Percentiles rank a stretch among this genome's conserved stretches.
Evolutionary conservation across 176 grass and related monocot species (phyloP).

Genomic region (Lolium perenne): DNA sequence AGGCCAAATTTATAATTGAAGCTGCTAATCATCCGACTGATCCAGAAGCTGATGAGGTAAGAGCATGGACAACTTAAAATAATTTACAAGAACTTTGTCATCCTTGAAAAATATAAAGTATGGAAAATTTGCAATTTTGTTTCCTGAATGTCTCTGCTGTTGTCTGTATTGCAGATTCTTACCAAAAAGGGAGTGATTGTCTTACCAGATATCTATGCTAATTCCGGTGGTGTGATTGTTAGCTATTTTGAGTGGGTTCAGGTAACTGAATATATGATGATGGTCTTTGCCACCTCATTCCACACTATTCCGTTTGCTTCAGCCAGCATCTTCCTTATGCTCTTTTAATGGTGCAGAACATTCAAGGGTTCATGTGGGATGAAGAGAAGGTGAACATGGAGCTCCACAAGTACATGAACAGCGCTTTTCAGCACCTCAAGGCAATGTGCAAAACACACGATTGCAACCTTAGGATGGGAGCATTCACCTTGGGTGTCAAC

Average conservation of each 20-base stretch:
- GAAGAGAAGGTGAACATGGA: slow-evolving; percentile 96
- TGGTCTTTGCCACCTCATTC: neutral
- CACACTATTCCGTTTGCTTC: neutral
- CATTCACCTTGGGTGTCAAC: slow-evolving; percentile 92
- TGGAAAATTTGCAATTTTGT: neutral
- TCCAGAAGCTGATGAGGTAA: slow-evolving; percentile 97
- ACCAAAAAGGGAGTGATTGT: slow-evolving; percentile 83
- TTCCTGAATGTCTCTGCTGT: slow-evolving; percentile 18
- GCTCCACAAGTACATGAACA: slow-evolving; percentile 93
- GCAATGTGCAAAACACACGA: slow-evolving; percentile 81
- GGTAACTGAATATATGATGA: slow-evolving; percentile 54
- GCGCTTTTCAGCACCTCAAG: slow-evolving; percentile 79
- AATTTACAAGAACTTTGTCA: neutral
- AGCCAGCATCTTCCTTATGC: slow-evolving; percentile 11
- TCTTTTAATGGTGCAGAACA: slow-evolving; percentile 64
- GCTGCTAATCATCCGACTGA: slow-evolving; percentile 98
- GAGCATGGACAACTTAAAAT: neutral
- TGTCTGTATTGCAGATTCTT: slow-evolving; percentile 63
- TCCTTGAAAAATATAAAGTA: slow-evolving; percentile 5
- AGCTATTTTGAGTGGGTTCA: slow-evolving; percentile 99
- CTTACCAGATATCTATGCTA: slow-evolving; percentile 96
- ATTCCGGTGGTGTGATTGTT: slow-evolving; percentile 92
- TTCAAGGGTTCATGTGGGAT: slow-evolving; percentile 99
- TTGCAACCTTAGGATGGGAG: slow-evolving; percentile 96
- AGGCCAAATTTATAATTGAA: slow-evolving; percentile 95